Conservation (phyloP, 1,284 basidiomycete genomes). For the Marasmius sp. region DNA sequence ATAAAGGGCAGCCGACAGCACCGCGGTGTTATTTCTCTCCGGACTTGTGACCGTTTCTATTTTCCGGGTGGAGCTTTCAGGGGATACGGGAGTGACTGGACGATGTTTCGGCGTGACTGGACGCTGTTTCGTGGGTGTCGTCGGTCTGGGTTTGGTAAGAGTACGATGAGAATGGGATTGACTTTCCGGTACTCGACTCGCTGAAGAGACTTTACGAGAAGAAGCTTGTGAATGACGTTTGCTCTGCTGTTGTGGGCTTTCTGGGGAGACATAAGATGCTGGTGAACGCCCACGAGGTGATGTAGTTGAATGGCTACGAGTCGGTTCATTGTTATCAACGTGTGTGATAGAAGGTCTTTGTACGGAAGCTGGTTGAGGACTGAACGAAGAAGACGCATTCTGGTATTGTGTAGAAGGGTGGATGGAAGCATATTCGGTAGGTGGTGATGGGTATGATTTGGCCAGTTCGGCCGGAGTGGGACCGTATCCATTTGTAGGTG, state of each 20-base stretch:
- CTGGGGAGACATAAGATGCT: neutral
- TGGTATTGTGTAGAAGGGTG: neutral
- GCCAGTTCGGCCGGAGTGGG: neutral
- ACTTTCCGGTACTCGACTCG: neutral
- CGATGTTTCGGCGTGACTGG: slow-evolving; percentile 16
- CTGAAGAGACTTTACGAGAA: neutral
- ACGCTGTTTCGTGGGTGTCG: slow-evolving; percentile 6
- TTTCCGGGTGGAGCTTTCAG: neutral
- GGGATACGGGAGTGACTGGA: slow-evolving; percentile 22
- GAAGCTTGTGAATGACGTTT: slow-evolving; percentile 8
- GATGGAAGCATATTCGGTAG: neutral
- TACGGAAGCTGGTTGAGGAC: neutral
- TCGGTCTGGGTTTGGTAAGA: slow-evolving; percentile 16
- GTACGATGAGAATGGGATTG: slow-evolving; percentile 12
- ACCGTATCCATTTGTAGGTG: slow-evolving; percentile 4
- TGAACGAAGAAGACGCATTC: too few relatives aligned
- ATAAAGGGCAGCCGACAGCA: slow-evolving; percentile 28
- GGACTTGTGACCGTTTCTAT: slow-evolving; percentile 4
- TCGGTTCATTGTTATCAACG: neutral
- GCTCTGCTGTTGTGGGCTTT: slow-evolving; percentile 3
- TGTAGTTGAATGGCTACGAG: neutral
- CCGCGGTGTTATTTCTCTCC: slow-evolving; percentile 5
- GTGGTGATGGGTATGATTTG: neutral
- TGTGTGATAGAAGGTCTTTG: neutral
- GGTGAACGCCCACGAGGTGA: neutral